These are phyloP conservation scores for Termitomyces sp. DNA, from an alignment of 768 basidiomycete genomes.

Conservation along the genomic window DNA sequence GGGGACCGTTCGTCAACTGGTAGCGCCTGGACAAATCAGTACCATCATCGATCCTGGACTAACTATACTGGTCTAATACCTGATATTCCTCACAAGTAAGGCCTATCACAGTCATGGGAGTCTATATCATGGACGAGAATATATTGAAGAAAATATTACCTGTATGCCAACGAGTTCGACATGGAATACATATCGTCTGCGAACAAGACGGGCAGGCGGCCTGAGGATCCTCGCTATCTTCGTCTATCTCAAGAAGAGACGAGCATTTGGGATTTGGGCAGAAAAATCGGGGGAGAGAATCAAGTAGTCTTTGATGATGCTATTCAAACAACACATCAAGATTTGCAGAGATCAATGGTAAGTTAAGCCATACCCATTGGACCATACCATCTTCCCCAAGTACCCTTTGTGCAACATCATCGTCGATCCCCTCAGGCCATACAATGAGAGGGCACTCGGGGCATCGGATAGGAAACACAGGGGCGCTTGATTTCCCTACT, in stretches of 20 bases:
- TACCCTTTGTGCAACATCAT: conserved; percentile 28
- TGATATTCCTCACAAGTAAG: conserved; percentile 14
- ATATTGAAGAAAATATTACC: conserved; percentile 16
- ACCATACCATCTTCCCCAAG: conserved; percentile 29
- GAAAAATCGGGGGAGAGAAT: conserved; percentile 30
- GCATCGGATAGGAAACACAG: conserved; percentile 35
- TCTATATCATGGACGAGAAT: background rate
- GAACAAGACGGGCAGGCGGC: conserved; percentile 31
- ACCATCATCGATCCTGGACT: too few species aligned
- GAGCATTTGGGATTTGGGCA: conserved; percentile 37
- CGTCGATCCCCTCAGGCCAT: conserved; percentile 31
- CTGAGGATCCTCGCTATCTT: conserved; percentile 28
- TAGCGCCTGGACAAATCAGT: conserved; percentile 22
- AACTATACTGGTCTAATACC: background rate
- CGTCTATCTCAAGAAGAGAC: conserved; percentile 28
- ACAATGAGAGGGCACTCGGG: conserved; percentile 30
- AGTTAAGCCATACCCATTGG: conserved; percentile 26
- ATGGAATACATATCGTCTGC: conserved; percentile 29
- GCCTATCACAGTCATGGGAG: background rate
- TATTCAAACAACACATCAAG: conserved; percentile 8
- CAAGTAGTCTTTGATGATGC: conserved; percentile 33
- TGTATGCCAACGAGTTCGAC: conserved; percentile 31
- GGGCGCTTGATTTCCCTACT: conserved; percentile 19
- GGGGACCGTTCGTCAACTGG: conserved; percentile 34
- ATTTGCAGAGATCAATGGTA: background rate